Evolutionary conservation across 257 asterid genomes (phyloP).

Genomic region (Apocynum venetum): DNA sequence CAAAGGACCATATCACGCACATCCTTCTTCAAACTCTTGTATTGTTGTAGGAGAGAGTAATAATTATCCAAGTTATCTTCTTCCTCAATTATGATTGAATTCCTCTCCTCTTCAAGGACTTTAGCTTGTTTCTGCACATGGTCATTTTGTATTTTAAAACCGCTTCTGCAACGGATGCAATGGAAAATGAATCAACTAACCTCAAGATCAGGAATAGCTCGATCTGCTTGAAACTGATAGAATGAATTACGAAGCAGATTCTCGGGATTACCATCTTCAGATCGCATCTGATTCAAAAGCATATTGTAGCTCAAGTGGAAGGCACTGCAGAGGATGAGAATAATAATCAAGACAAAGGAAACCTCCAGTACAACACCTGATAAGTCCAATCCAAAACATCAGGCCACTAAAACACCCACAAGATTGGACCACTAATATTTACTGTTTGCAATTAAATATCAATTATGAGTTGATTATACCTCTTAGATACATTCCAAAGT

Average conservation of each 20-base stretch:
- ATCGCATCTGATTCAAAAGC: slow-evolving; percentile 93
- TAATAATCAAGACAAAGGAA: slow-evolving; percentile 5
- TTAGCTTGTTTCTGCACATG: slow-evolving; percentile 75
- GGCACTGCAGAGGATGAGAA: slow-evolving; percentile 56
- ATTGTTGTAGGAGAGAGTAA: slow-evolving; percentile 79
- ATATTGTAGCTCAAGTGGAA: slow-evolving; percentile 94
- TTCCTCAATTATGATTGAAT: slow-evolving; percentile 79
- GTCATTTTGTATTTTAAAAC: neutral
- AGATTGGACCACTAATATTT: no score
- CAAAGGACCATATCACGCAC: slow-evolving; percentile 52
- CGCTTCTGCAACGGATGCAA: slow-evolving; percentile 3
- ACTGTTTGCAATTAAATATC: neutral
- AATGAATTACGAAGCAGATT: slow-evolving; percentile 90
- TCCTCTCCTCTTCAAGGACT: slow-evolving; percentile 70
- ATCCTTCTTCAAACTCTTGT: slow-evolving; percentile 68
- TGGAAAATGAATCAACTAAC: slow-evolving; percentile 35
- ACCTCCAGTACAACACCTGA: neutral
- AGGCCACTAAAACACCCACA: neutral
- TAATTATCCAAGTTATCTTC: slow-evolving; percentile 85
- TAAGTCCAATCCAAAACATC: neutral
- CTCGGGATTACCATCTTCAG: slow-evolving; percentile 95
- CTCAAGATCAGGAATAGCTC: slow-evolving; percentile 91
- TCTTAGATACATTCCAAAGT: neutral
- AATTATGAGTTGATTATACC: neutral
- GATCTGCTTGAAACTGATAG: slow-evolving; percentile 94